Evolutionary conservation across 495 filamentous ascomycete genomes (phyloP).

Genomic region (Pyronema omphalodes): DNA sequence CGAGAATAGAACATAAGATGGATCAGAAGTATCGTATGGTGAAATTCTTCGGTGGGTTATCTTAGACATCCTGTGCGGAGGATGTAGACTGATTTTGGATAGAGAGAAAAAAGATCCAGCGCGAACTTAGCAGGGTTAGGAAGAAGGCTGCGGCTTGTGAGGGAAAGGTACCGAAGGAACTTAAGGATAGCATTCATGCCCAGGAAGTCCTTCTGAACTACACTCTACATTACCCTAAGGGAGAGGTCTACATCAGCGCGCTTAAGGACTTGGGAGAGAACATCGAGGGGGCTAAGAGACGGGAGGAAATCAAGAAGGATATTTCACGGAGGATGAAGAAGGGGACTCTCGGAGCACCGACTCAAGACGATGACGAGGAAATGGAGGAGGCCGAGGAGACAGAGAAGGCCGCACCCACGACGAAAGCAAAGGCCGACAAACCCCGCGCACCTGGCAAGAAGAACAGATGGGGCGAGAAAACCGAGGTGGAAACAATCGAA

Average conservation of each 20-base stretch:
- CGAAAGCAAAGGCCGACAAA: constrained; percentile 1
- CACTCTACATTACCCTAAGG: constrained; percentile 60
- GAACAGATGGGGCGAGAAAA: constrained; percentile 8
- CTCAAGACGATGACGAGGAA: constrained; percentile 24
- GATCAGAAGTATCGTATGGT: constrained; percentile 87
- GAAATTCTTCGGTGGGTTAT: constrained; percentile 56
- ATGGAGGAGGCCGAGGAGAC: constrained; percentile 13
- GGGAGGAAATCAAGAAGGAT: constrained; percentile 35
- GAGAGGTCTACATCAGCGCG: constrained; percentile 60
- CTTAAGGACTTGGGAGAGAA: constrained; percentile 33
- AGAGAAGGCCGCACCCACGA: constrained; percentile 7
- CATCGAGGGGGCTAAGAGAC: constrained; percentile 20
- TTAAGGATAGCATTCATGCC: constrained; percentile 42
- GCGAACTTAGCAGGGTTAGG: constrained; percentile 45
- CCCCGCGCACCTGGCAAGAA: constrained; percentile 1
- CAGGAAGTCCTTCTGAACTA: constrained; percentile 76
- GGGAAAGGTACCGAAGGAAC: constrained; percentile 26
- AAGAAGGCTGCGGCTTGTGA: constrained; percentile 29
- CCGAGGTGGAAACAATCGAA: constrained; percentile 8
- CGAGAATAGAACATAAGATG: constrained; percentile 48
- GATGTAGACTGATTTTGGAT: not conserved
- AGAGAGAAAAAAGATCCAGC: constrained; percentile 74
- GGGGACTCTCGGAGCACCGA: constrained; percentile 38
- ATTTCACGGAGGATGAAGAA: constrained; percentile 41
- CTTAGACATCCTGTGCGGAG: not conserved